Base-by-base conservation (phyloP, 2,329 filamentous ascomycete genomes). In the Nemania bipapillata region DNA sequence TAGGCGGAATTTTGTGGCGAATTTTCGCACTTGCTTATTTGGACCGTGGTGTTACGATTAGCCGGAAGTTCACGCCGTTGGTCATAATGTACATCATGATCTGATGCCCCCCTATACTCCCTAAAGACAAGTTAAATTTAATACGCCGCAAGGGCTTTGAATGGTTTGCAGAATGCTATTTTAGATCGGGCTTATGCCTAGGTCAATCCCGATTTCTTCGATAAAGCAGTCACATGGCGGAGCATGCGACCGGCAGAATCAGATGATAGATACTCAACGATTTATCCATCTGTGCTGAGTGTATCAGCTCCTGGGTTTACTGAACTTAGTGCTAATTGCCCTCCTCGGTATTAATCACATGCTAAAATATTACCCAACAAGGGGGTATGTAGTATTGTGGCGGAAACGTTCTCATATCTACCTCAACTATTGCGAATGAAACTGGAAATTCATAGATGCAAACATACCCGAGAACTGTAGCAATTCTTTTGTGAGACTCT, bases 231-330 rank as follows among this genome's bases (percentile, higher is more conserved):
- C 37, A 24, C 26, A 22, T 62, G 17, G 49, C 24, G 35, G 35
- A 42, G 24, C 17, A 5, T 15, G 15, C 6, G 15, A n/a, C 59
- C 59, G 37, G 59, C 35, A 55, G 59, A 55, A 54, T 55, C 28
- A 62, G 7, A 45, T 5, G 28, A 26, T 12, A 35, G 9, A 32
- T 28, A 53, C 9, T 8, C 15, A 24, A n/a, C 12, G 35, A 55
- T 63, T 63, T 63, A 63, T 54, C 59, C 59, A 63, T 52, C 37
- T 47, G 37, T 26, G 26, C n/a, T 30, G 26, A 12, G 24, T 20
- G 37, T 53, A 62, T 54, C 32, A 24, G n/a, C n/a, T 11, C n/a
- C 5, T 15, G 20, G 24, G 22, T 63, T 20, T 42, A 49, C 50
- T 26, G 20, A 4, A 45, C 7, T 8, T 17, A 45, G 17, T 20